Conservation (phyloP, 1,284 basidiomycete species). For the Cutaneotrichosporon spelunceum region DNA sequence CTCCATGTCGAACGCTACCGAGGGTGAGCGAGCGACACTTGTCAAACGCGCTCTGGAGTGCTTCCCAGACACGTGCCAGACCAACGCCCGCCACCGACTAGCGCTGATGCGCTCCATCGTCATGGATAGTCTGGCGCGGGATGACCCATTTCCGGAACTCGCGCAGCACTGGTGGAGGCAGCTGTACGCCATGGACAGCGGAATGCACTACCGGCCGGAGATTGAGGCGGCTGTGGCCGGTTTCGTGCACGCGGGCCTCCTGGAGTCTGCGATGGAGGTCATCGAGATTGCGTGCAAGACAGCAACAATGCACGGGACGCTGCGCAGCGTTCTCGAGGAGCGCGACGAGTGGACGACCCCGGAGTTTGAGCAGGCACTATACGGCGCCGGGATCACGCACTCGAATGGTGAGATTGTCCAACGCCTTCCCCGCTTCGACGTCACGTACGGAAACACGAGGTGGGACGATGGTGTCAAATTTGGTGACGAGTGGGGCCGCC, state of each 20-base stretch:
- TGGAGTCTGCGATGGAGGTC: neutral
- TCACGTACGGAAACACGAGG: neutral
- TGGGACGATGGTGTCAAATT: neutral
- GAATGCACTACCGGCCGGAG: neutral
- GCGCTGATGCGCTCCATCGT: neutral
- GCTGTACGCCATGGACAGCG: neutral
- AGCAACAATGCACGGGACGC: neutral
- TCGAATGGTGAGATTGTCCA: neutral
- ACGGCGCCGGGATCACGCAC: neutral
- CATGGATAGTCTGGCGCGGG: neutral
- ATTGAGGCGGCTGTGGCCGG: neutral
- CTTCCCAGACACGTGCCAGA: slow-evolving; percentile 5
- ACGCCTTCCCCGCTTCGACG: neutral
- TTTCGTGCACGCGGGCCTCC: neutral
- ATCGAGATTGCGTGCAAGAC: neutral
- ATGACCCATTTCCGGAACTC: neutral
- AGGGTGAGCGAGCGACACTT: neutral
- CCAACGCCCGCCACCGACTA: neutral
- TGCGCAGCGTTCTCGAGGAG: neutral
- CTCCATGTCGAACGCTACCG: neutral
- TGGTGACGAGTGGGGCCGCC: neutral
- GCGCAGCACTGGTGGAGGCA: neutral
- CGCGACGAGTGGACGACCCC: neutral
- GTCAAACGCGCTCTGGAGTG: slow-evolving; percentile 3
- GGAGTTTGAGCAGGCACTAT: neutral